phyloP scores from a whole-genome alignment of 2,329 filamentous ascomycete genomes.

The Emergomyces pasteurianus region DNA sequence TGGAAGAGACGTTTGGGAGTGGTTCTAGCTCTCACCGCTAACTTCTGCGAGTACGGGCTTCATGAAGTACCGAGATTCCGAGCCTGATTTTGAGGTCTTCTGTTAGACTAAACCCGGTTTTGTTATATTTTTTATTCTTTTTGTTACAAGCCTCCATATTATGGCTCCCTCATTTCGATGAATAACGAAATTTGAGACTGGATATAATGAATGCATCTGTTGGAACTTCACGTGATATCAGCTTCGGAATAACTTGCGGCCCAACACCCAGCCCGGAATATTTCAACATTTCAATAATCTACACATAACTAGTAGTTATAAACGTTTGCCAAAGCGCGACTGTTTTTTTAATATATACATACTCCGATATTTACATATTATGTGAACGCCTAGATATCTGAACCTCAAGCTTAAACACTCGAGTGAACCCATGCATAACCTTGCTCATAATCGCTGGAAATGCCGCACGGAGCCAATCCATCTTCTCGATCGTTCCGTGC shows the following conservation, averaged over 20 bases:
- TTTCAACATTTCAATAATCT: neutral
- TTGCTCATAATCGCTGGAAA: neutral
- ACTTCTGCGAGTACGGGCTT: neutral
- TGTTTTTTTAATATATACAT: neutral
- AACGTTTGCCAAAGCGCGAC: neutral
- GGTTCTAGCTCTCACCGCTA: neutral
- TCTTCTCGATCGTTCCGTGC: conserved; percentile 13
- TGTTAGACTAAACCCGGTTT: too few relatives aligned
- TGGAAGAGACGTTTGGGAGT: too few relatives aligned
- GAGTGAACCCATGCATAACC: neutral
- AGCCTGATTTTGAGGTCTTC: neutral
- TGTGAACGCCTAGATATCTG: neutral
- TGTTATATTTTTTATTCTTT: too few relatives aligned
- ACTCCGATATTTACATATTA: neutral
- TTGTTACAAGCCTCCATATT: too few relatives aligned
- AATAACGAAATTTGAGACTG: too few relatives aligned
- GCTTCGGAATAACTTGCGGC: neutral
- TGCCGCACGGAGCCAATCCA: neutral
- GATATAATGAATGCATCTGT: too few relatives aligned
- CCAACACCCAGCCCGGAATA: neutral
- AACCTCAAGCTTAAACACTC: neutral
- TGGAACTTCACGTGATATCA: neutral
- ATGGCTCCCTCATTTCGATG: too few relatives aligned
- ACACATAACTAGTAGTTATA: neutral
- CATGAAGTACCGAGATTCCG: neutral